phyloP scores from a whole-genome alignment of 805 yeast species.

The Saccharomyces paradoxus region DNA sequence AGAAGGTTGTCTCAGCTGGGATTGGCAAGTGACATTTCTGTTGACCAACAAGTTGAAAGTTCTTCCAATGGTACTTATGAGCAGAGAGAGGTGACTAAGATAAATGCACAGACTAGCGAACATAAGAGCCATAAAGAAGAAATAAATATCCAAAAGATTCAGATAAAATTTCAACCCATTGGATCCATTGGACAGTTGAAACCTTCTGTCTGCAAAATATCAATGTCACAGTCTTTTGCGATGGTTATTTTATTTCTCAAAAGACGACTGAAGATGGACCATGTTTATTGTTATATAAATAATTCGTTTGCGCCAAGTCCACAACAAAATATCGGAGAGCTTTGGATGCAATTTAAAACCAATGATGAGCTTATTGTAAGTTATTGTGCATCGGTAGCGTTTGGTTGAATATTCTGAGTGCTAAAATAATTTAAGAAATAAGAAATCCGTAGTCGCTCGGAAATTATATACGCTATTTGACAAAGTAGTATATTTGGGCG shows the following conservation, averaged over 20 bases:
- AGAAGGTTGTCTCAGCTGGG: conserved; percentile 24
- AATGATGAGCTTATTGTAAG: conserved; percentile 28
- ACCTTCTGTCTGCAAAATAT: conserved; percentile 24
- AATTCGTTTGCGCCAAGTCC: conserved; percentile 33
- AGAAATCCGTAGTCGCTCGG: not conserved
- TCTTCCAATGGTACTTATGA: not conserved
- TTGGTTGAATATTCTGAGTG: conserved; percentile 16
- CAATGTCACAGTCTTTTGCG: conserved; percentile 24
- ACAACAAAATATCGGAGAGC: conserved; percentile 26
- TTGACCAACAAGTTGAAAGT: conserved; percentile 3
- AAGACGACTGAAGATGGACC: conserved; percentile 15
- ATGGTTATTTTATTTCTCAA: conserved; percentile 17
- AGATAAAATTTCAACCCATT: conserved; percentile 26
- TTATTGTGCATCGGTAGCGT: conserved; percentile 31
- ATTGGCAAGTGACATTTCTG: conserved; percentile 8
- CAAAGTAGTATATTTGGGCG: not conserved
- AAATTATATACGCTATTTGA: not conserved
- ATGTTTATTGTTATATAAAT: conserved; percentile 28
- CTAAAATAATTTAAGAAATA: not conserved
- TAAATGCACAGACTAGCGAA: not conserved
- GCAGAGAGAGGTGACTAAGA: conserved; percentile 1
- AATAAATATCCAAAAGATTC: conserved; percentile 10
- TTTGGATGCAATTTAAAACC: conserved; percentile 27
- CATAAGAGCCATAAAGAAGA: not conserved
- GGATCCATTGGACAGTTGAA: conserved; percentile 23